A percentile compares a stretch with the other conserved stretches of the same genome.
Conservation (phyloP, 768 basidiomycete species). For the Suillus occidentalis region DNA sequence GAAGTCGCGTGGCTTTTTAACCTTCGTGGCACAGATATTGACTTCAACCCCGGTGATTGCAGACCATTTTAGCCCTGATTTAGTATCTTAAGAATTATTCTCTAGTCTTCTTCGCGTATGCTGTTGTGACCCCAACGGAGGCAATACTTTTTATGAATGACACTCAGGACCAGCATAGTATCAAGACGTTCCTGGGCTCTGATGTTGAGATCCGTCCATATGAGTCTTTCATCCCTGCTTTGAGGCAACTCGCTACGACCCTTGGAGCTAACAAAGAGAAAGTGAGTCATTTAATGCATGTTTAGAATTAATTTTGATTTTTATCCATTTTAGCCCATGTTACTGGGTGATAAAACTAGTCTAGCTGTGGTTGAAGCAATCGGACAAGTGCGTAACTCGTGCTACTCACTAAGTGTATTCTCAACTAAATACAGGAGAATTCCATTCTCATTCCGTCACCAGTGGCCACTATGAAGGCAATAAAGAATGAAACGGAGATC, state of each 20-base stretch:
- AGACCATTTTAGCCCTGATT: constrained; percentile 5
- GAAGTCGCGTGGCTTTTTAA: constrained; percentile 96
- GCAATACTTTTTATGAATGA: constrained; percentile 71
- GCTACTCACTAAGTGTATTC: constrained; percentile 2
- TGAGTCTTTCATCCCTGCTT: constrained; percentile 59
- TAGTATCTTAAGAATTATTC: neutral
- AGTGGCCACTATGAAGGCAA: constrained; percentile 74
- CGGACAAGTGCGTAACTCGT: constrained; percentile 48
- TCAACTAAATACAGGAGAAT: constrained; percentile 45
- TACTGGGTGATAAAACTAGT: constrained; percentile 73
- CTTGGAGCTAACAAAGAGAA: constrained; percentile 35
- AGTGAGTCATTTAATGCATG: constrained; percentile 28
- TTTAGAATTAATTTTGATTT: constrained; percentile 7
- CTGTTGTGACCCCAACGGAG: constrained; percentile 61
- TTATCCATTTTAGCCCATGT: constrained; percentile 54
- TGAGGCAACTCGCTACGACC: constrained; percentile 49
- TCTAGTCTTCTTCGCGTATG: constrained; percentile 90
- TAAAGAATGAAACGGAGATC: constrained; percentile 80
- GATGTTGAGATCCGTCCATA: constrained; percentile 73
- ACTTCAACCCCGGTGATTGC: constrained; percentile 69
- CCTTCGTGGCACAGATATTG: constrained; percentile 88
- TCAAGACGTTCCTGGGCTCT: constrained; percentile 51
- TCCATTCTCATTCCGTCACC: constrained; percentile 67
- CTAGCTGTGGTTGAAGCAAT: constrained; percentile 82
- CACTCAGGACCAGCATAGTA: constrained; percentile 43